Conservation (phyloP, 148 eudicot genomes). For the Tetragonia tetragonoides region DNA sequence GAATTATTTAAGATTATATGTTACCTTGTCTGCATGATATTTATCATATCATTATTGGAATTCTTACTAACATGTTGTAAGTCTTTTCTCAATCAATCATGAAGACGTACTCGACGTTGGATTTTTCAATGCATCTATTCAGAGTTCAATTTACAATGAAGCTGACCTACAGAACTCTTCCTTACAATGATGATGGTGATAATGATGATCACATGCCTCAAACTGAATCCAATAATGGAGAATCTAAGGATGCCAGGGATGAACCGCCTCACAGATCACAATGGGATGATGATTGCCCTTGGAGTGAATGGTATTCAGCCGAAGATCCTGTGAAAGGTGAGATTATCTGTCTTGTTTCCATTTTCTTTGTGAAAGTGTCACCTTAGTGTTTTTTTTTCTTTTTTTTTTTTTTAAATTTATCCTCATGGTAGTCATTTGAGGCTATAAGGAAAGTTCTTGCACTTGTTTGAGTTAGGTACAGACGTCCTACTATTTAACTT, state of each 20-base stretch:
- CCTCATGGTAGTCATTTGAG: neutral
- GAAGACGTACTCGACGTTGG: conserved; percentile 76
- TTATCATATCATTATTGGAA: neutral
- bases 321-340: conserved; percentile 92
- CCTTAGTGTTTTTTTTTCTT: neutral
- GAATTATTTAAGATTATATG: neutral
- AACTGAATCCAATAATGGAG: conserved; percentile 35
- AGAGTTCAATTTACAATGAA: conserved; percentile 79
- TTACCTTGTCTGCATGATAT: neutral
- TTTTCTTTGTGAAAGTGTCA: neutral
- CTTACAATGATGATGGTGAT: conserved; percentile 55
- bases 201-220: conserved; percentile 49
- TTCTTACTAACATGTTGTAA: conserved; percentile 12
- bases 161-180: conserved; percentile 76
- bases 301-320: conserved; percentile 98
- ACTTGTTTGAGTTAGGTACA: neutral
- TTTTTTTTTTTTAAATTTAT: neutral
- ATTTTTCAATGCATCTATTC: conserved; percentile 62
- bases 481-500: neutral
- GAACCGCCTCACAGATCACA: conserved; percentile 53
- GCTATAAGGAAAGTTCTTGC: neutral
- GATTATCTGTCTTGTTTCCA: neutral
- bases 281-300: conserved; percentile 95
- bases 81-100: conserved; percentile 22
- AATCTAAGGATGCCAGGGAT: conserved; percentile 39